phyloP scores from a whole-genome alignment of 768 basidiomycete genomes.

The Filobasidium wieringae region DNA sequence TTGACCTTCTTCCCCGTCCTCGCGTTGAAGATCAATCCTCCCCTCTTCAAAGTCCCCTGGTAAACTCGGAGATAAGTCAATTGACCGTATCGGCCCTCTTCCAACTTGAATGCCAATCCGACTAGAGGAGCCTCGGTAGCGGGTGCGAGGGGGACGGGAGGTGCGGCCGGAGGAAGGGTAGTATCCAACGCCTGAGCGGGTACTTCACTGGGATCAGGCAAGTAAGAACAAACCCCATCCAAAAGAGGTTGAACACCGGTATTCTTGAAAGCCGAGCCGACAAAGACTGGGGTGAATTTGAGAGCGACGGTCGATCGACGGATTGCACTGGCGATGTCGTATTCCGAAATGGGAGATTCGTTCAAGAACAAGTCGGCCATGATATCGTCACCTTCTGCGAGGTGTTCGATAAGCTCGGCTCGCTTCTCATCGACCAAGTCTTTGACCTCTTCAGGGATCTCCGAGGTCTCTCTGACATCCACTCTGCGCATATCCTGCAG shows the following conservation, averaged over 20 bases:
- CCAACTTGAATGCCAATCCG: conserved; percentile 93
- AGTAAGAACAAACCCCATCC: conserved; percentile 89
- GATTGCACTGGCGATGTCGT: conserved; percentile 69
- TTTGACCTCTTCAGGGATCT: conserved; percentile 66
- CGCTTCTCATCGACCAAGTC: conserved; percentile 73
- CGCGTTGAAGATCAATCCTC: conserved; percentile 75
- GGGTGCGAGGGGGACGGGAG: conserved; percentile 63
- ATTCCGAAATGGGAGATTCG: conserved; percentile 61
- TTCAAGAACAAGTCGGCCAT: conserved; percentile 83
- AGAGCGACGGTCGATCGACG: conserved; percentile 75
- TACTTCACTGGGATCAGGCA: conserved; percentile 75
- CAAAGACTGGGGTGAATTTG: conserved; percentile 90
- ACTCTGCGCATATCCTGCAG: conserved; percentile 44
- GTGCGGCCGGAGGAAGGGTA: conserved; percentile 44
- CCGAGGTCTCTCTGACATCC: conserved; percentile 66
- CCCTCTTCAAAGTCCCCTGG: conserved; percentile 82
- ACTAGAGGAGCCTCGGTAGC: conserved; percentile 79
- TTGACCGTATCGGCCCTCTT: conserved; percentile 94
- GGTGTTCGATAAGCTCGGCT: conserved; percentile 78
- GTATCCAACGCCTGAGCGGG: conserved; percentile 73
- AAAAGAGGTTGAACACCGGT: conserved; percentile 86
- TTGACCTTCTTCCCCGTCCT: conserved; percentile 95
- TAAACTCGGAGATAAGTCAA: conserved; percentile 97
- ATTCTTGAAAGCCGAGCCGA: conserved; percentile 96
- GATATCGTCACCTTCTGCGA: conserved; percentile 91